phyloP scores from a whole-genome alignment of 1,284 basidiomycete genomes.

The Violaceomyces palustris region DNA sequence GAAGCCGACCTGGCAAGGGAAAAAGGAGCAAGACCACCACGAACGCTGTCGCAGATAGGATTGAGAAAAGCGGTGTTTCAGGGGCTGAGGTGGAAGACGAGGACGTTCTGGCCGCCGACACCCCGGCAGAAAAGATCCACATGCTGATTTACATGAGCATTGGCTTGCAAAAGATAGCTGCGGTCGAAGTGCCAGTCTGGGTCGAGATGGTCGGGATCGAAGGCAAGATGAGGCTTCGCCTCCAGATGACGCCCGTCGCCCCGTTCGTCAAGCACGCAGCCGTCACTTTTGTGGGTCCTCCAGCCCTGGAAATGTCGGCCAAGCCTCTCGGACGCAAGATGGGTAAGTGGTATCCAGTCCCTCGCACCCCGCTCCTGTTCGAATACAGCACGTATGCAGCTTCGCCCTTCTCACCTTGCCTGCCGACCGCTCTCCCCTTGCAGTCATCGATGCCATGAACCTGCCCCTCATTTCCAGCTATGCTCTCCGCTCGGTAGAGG shows the following conservation, averaged over 20 bases:
- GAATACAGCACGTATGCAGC: no score
- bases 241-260: constrained; percentile 38
- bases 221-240: constrained; percentile 43
- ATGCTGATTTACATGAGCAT: constrained; percentile 41
- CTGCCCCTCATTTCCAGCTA: constrained; percentile 44
- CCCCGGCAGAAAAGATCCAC: constrained; percentile 31
- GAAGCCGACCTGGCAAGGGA: constrained; percentile 1
- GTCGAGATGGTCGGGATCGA: constrained; percentile 46
- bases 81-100: constrained; percentile 7
- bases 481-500: constrained; percentile 36
- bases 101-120: constrained; percentile 11
- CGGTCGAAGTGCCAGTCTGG: constrained; percentile 46
- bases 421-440: no score
- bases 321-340: constrained; percentile 44
- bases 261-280: constrained; percentile 47
- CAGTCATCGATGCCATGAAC: constrained; percentile 50
- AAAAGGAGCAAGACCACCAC: constrained; percentile 13
- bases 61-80: no score
- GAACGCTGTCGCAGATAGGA: no score
- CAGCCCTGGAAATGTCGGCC: constrained; percentile 45
- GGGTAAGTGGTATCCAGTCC: no score
- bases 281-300: constrained; percentile 38
- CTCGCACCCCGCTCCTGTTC: no score
- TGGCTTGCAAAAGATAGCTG: constrained; percentile 46
- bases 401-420: no score